Conservation (phyloP, 1,284 basidiomycete species). For the Mycocalia duriaeana region DNA sequence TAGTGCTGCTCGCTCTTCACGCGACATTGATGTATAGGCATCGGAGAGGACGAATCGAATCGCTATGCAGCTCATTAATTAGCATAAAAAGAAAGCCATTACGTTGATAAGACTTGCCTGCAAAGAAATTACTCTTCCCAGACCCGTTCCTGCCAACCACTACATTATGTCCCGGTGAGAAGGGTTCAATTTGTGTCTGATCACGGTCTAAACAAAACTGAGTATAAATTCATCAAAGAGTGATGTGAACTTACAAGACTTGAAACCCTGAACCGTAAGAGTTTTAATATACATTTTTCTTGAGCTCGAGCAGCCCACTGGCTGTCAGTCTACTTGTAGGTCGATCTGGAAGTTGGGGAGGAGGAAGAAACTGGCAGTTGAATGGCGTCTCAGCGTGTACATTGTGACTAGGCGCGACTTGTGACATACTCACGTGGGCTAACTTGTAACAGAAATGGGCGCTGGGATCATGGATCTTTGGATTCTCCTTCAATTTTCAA, state of each 20-base stretch:
- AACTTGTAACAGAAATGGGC: too few relatives aligned
- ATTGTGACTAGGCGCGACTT: too few relatives aligned
- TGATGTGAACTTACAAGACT: constrained; percentile 66
- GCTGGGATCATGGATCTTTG: too few relatives aligned
- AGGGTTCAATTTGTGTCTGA: constrained; percentile 79
- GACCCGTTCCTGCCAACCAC: constrained; percentile 94
- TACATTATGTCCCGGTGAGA: constrained; percentile 85
- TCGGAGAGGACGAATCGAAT: constrained; percentile 97
- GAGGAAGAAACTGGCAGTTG: too few relatives aligned
- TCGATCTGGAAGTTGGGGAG: too few relatives aligned
- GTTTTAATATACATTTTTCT: constrained; percentile 85
- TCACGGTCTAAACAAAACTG: constrained; percentile 53
- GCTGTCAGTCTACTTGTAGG: too few relatives aligned
- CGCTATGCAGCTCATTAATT: constrained; percentile 41
- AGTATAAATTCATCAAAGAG: neutral
- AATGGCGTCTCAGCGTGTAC: too few relatives aligned
- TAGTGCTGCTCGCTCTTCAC: constrained; percentile 89
- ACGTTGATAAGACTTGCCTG: constrained; percentile 48
- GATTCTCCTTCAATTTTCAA: too few relatives aligned
- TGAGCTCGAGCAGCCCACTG: too few relatives aligned
- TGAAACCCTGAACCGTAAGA: constrained; percentile 94
- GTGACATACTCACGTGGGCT: too few relatives aligned
- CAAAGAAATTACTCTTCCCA: constrained; percentile 96
- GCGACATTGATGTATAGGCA: constrained; percentile 92
- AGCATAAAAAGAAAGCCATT: too few relatives aligned